phyloP scores from a whole-genome alignment of 2,329 filamentous ascomycete genomes.

The Xylariaceae sp. region DNA sequence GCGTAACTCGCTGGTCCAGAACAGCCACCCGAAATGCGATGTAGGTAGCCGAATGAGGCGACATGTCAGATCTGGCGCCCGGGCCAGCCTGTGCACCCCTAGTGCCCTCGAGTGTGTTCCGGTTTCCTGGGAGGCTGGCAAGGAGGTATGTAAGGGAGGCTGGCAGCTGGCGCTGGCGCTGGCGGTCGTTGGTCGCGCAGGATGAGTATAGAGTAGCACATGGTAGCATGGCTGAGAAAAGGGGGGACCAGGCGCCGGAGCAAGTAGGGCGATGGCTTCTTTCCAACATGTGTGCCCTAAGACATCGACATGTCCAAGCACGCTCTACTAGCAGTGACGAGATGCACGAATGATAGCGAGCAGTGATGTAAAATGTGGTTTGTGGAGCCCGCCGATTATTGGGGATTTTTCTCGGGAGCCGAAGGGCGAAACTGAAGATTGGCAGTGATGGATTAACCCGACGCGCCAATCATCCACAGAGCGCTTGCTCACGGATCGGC shows the following conservation, averaged over 20 bases:
- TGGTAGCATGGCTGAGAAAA: not conserved
- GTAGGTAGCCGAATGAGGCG: conserved; percentile 29
- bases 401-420: not conserved
- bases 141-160: too few relatives aligned
- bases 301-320: not conserved
- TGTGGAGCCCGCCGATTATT: not conserved
- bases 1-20: not conserved
- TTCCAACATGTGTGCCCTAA: not conserved
- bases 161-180: too few relatives aligned
- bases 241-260: not conserved
- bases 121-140: not conserved
- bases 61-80: conserved; percentile 34
- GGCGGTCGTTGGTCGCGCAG: not conserved
- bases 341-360: not conserved
- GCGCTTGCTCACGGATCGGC: conserved; percentile 18
- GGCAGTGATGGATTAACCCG: not conserved
- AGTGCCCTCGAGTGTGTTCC: not conserved
- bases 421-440: not conserved
- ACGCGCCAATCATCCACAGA: not conserved
- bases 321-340: not conserved
- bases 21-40: conserved; percentile 17
- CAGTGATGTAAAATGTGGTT: not conserved
- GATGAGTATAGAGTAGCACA: conserved; percentile 1
- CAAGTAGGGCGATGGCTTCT: not conserved
- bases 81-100: not conserved